Conservation (phyloP, 1,139 yeast genomes). For the Candida sanyaensis region DNA sequence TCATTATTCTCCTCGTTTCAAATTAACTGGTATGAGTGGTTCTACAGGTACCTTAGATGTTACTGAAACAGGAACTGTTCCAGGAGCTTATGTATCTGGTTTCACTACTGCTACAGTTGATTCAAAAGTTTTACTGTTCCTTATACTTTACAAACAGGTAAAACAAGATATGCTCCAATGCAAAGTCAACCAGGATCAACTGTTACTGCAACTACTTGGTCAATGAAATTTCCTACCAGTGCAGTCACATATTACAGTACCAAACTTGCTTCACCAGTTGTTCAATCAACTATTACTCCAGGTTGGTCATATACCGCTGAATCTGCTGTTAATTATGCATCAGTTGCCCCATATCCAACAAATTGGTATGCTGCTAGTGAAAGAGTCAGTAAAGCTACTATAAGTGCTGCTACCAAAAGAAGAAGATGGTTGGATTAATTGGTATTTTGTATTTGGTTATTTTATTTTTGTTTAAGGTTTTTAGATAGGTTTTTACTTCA, state of each 20-base stretch:
- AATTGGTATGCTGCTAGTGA: conserved; percentile 44
- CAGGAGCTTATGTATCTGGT: conserved; percentile 30
- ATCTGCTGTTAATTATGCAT: conserved; percentile 67
- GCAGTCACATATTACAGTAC: conserved; percentile 60
- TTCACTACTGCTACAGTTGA: conserved; percentile 26
- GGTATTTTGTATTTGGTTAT: neutral
- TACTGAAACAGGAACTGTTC: conserved; percentile 32
- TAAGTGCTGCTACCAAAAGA: conserved; percentile 35
- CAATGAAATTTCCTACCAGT: conserved; percentile 63
- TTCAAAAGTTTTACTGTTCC: conserved; percentile 48
- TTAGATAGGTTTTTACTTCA: neutral
- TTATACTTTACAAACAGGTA: conserved; percentile 76
- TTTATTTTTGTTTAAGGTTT: neutral
- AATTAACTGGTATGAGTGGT: conserved; percentile 72
- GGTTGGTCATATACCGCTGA: conserved; percentile 77
- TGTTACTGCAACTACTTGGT: conserved; percentile 68
- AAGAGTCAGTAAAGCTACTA: conserved; percentile 40
- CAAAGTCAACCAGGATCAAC: conserved; percentile 77
- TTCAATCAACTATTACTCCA: conserved; percentile 68
- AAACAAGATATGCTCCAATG: conserved; percentile 84
- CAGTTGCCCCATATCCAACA: conserved; percentile 67
- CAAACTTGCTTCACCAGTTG: conserved; percentile 41
- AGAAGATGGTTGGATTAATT: conserved; percentile 31
- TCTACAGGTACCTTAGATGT: conserved; percentile 31
- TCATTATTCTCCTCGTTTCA: conserved; percentile 71